Conservation (phyloP, 306 rosid genomes). For the Gastrolobium bilobum region DNA sequence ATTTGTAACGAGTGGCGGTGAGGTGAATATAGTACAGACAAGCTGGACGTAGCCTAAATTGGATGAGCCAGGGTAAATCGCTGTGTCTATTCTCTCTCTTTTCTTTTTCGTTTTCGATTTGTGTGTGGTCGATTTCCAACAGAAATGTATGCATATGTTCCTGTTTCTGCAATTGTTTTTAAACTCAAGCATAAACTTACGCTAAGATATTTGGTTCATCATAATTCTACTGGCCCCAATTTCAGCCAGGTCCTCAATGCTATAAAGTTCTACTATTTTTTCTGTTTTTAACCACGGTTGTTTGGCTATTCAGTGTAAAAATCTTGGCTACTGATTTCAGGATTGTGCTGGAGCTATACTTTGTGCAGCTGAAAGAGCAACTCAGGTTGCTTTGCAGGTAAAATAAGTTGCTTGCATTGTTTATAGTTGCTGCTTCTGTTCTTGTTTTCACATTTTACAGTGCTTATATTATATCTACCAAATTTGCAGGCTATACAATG, state of each 20-base stretch:
- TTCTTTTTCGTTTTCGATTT: too few relatives aligned
- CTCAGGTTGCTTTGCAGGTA: constrained; percentile 95
- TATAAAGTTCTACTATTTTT: not conserved
- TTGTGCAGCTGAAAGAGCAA: constrained; percentile 92
- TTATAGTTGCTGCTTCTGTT: constrained; percentile 8
- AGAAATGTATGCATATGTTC: not conserved
- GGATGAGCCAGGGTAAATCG: too few relatives aligned
- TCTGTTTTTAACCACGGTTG: not conserved
- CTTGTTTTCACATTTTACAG: not conserved
- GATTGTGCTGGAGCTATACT: constrained; percentile 98
- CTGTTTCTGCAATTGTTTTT: not conserved
- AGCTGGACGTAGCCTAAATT: too few relatives aligned
- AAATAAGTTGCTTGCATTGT: constrained; percentile 27
- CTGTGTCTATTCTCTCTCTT: too few relatives aligned
- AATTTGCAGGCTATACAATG: constrained; percentile 83
- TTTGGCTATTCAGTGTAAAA: not conserved
- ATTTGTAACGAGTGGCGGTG: too few relatives aligned
- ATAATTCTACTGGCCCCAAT: not conserved
- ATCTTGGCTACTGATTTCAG: constrained; percentile 60
- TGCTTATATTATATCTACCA: constrained; percentile 4
- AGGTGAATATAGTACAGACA: too few relatives aligned
- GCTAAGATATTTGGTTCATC: constrained; percentile 18
- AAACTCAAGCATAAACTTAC: not conserved
- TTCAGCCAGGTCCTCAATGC: constrained; percentile 26
- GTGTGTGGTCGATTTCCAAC: too few relatives aligned